Evolutionary conservation across 1,139 yeast genomes (phyloP), one percentile per base, ranked within the genome.

Genomic region (Kazachstania sp.): DNA sequence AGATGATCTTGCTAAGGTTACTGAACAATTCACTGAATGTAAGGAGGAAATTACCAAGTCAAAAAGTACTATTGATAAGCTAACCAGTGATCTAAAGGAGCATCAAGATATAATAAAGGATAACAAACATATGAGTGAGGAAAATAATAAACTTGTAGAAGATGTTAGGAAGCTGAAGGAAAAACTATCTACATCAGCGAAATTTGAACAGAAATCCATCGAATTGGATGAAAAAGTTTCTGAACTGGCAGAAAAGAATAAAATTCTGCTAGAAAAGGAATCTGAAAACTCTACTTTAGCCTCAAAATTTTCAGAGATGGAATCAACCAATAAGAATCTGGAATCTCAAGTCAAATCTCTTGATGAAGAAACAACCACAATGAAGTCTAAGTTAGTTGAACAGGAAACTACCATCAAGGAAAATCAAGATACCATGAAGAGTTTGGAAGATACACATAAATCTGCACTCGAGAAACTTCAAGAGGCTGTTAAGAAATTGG

Each of bases 401-500:
- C 37, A 40, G 20, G 37, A 31, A 19, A 16, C 19, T 7, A 20
- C 4, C 13, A 13, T 40, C 6, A 19, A 12, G 7, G 16, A 31
- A 23, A 13, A 19, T 11, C 39, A 42, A 34, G 16, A 15, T 30
- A 23, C 28, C 5, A 13, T n/a, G 4, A 39, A 31, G 4, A 12
- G 2, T 15, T 28, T 4, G 6, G n/a, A 29, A 31, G 8, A 35
- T 13, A 30, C 35, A 12, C 36, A 45, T 20, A 31, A 45, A 2
- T 15, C 20, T 23, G 44, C 35, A 20, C 11, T 45, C 2, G 35
- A 42, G 19, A 39, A 39, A 18, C 29, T 47, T 20, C n/a, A 29
- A 12, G 40, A 37, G 16, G 43, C 45, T 37, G 44, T 41, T 31
- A 50, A 45, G 16, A 40, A 49, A 23, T 31, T 52, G 34, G 48